phyloP scores from a whole-genome alignment of 2,329 filamentous ascomycete species.

The Penicillium sp. region DNA sequence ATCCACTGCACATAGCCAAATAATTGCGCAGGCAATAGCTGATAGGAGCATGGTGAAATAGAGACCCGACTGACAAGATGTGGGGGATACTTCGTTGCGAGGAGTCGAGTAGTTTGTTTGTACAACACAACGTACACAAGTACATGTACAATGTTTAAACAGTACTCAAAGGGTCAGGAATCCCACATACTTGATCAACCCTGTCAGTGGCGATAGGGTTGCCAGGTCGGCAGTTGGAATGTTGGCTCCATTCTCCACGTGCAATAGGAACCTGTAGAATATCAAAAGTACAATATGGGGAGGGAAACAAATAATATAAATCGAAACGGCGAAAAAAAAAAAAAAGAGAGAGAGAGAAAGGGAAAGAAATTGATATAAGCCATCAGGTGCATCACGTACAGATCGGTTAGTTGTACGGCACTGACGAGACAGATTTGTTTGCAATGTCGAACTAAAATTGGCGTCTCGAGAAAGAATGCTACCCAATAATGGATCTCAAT shows the following conservation, averaged over 20 bases:
- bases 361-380: neutral
- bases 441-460: neutral
- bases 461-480: neutral
- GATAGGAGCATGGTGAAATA: slow-evolving; percentile 3
- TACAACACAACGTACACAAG: neutral
- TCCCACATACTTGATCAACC: neutral
- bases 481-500: neutral
- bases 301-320: neutral
- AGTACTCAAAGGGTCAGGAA: neutral
- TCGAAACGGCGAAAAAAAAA: too few relatives aligned
- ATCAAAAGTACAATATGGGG: neutral
- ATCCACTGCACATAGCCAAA: slow-evolving; percentile 8
- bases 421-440: neutral
- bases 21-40: slow-evolving; percentile 1
- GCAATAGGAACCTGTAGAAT: neutral
- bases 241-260: neutral
- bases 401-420: neutral
- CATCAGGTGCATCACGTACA: neutral
- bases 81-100: neutral
- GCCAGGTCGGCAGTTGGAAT: neutral
- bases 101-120: neutral
- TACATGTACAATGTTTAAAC: neutral
- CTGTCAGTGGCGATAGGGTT: neutral
- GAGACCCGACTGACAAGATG: neutral
- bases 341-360: too few relatives aligned